A percentile compares a stretch with the other conserved stretches of the same genome.
phyloP scores from a whole-genome alignment of 306 rosid species.

The Cicer bijugum region DNA sequence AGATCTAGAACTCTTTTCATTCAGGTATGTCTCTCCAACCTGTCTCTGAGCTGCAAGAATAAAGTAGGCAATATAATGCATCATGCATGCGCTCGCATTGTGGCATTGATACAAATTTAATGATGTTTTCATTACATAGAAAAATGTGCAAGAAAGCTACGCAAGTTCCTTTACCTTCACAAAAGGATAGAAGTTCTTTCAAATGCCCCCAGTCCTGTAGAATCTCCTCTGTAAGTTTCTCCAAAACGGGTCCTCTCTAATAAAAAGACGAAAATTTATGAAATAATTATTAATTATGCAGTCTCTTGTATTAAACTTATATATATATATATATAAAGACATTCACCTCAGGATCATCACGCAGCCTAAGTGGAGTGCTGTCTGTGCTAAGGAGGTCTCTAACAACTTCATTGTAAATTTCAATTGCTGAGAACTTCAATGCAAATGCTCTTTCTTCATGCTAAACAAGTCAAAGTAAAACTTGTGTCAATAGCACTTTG shows the following conservation, averaged over 20 bases:
- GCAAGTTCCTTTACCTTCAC: constrained; percentile 75
- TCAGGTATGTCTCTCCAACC: constrained; percentile 92
- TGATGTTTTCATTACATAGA: no score
- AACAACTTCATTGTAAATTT: constrained; percentile 95
- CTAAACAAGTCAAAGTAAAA: constrained; percentile 53
- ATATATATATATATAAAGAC: constrained; percentile 18
- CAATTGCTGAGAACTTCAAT: constrained; percentile 92
- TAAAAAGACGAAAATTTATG: constrained; percentile 42
- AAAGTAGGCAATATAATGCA: constrained; percentile 24
- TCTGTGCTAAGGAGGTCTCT: constrained; percentile 94
- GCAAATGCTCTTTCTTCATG: constrained; percentile 96
- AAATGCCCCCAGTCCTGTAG: constrained; percentile 90
- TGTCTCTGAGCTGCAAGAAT: constrained; percentile 88
- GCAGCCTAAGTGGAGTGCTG: constrained; percentile 81
- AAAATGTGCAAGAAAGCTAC: constrained; percentile 13
- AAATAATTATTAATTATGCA: constrained; percentile 39
- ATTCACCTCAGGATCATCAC: constrained; percentile 96
- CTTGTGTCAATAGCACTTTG: constrained; percentile 39
- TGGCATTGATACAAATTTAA: no score
- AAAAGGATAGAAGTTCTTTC: constrained; percentile 78
- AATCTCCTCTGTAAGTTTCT: constrained; percentile 89
- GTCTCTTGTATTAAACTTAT: constrained; percentile 27
- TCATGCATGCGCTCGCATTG: no score
- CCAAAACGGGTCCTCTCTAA: constrained; percentile 86
- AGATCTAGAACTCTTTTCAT: constrained; percentile 97